Evolutionary conservation across 2,329 filamentous ascomycete species (phyloP), one percentile per base, ranked within the genome.

Genomic region (Paecilomyces dactylethromorphus): DNA sequence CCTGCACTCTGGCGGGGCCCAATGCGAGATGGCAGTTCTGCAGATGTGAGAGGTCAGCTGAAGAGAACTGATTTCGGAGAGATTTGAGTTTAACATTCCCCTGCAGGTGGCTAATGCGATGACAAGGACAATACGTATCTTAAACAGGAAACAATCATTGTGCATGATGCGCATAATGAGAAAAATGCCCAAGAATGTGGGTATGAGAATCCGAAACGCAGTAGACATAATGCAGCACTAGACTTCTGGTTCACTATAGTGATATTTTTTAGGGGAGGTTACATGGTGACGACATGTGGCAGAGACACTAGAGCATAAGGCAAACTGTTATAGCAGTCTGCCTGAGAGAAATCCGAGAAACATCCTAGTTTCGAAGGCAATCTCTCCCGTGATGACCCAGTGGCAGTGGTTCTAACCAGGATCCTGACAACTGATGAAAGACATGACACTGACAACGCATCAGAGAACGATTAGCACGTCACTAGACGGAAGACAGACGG

Each of bases 11-110:
- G 69, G 69, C 65, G 68, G 68, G 68, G 69, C 57, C 66, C 64
- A 61, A 74, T 74, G 73, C 70, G 67, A 69, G 66, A 73, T 70
- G 68, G 69, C 66, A 65, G 64, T 59, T 73, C 69, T 75, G 73
- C 73, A 76, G 71, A 66, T 62, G 64, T 69, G 65, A 68, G 62
- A 71, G 72, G 74, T 76, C 73, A 76, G 72, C 73, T 76, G 73
- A 76, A 75, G 63, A 62, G 64, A 64, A 68, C 69, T 64, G 66
- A 64, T 65, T 67, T 59, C 60, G 59, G 61, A 58, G 57, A 58
- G 57, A 52, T 21, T 62, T 60, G 56, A 59, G 58, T 55, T 58
- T 56, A 63, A 56, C 29, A 55, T 58, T 60, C 35, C 55, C 50
- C 55, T 54, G 61, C 61, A 61, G 61, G 57, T 31, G 33, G 45